These are phyloP conservation scores for Fusarium pininemorale DNA, from an alignment of 2,329 filamentous ascomycete genomes.

Conservation along the genomic window DNA sequence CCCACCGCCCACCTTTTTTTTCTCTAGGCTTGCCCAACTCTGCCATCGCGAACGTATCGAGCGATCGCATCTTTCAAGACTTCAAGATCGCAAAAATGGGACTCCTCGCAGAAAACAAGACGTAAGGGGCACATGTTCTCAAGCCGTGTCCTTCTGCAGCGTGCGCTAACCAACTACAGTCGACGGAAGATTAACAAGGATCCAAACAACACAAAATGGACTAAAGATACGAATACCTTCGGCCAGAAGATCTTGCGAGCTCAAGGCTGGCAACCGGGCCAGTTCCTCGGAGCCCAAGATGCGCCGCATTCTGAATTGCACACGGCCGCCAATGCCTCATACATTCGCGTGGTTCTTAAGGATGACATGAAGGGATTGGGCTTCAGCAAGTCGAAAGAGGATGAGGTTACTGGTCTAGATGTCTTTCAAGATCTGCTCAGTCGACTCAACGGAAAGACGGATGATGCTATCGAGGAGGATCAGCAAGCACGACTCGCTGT, in stretches of 20 bases:
- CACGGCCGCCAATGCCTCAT: constrained; percentile 81
- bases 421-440: constrained; percentile 88
- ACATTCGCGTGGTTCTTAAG: constrained; percentile 86
- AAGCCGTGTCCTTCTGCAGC: neutral
- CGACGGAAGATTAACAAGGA: constrained; percentile 81
- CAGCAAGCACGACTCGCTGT: constrained; percentile 73
- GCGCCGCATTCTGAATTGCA: constrained; percentile 79
- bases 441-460: constrained; percentile 86
- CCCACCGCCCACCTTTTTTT: constrained; percentile 47
- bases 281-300: constrained; percentile 80
- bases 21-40: constrained; percentile 20
- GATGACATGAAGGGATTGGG: constrained; percentile 93
- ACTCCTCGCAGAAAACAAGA: constrained; percentile 49
- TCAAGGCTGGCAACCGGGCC: constrained; percentile 91
- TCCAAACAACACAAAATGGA: constrained; percentile 96
- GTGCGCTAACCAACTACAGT: constrained; percentile 38
- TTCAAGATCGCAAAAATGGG: constrained; percentile 45
- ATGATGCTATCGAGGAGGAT: constrained; percentile 76
- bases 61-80: constrained; percentile 9
- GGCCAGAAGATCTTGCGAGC: constrained; percentile 88
- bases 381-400: constrained; percentile 77
- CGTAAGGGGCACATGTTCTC: constrained; percentile 34
- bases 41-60: constrained; percentile 10
- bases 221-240: constrained; percentile 80
- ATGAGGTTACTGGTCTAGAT: constrained; percentile 85